Conservation (phyloP, 1,284 basidiomycete species). For the Mycena sp. region DNA sequence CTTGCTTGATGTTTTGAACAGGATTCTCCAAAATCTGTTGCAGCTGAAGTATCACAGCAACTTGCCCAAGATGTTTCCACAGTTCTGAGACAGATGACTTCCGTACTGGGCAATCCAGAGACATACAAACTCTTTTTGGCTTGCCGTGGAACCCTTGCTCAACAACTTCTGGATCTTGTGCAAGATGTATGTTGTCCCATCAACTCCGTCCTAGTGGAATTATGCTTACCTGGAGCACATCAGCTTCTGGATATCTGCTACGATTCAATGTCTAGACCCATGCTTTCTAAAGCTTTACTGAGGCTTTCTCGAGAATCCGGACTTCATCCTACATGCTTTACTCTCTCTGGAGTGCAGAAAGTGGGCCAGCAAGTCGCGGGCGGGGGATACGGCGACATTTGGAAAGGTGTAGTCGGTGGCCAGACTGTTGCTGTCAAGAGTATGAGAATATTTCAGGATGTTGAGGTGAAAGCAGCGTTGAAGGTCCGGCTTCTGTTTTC, state of each 20-base stretch:
- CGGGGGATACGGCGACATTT: conserved; percentile 10
- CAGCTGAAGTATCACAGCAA: neutral
- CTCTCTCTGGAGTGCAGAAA: neutral
- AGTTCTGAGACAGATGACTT: neutral
- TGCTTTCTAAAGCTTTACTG: conserved; percentile 9
- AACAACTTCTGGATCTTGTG: conserved; percentile 16
- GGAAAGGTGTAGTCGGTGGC: neutral
- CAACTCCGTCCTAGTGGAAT: neutral
- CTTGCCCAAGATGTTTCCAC: conserved; percentile 1
- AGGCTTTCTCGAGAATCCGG: conserved; percentile 9
- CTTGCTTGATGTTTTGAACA: neutral
- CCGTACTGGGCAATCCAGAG: neutral
- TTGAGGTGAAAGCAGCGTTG: neutral
- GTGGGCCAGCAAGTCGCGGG: neutral
- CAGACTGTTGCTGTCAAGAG: conserved; percentile 7
- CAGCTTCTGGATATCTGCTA: conserved; percentile 13
- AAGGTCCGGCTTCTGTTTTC: neutral
- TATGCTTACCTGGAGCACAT: neutral
- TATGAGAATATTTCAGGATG: conserved; percentile 5
- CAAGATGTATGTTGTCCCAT: conserved; percentile 12
- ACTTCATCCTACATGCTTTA: conserved; percentile 9
- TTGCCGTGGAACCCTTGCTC: conserved; percentile 3
- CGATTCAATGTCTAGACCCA: neutral
- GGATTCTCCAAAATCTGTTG: neutral
- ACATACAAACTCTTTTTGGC: conserved; percentile 6